Evolutionary conservation across 2,329 filamentous ascomycete genomes (phyloP), one percentile per base, ranked within the genome.

Genomic region (Xylariaceae sp.): DNA sequence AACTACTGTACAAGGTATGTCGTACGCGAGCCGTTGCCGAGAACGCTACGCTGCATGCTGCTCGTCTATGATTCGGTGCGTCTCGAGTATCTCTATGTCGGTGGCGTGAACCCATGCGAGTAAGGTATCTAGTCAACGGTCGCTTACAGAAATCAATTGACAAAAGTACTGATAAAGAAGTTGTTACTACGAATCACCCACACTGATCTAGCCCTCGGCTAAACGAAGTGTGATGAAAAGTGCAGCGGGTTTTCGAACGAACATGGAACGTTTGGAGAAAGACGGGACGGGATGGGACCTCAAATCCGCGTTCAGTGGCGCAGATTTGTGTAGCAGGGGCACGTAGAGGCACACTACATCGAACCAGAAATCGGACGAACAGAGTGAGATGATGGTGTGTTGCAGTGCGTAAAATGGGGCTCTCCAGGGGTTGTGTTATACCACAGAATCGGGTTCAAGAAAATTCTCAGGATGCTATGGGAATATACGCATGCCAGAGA

Each of bases 381-480:
- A 23, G 31, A 28, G 11, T 40, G 41, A 29, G 19, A 41, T 40
- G 24, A 21, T 51, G 34, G 44, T 33, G 26, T 7, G 12, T 33
- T 3, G 34, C 28, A n/a, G 21, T n/a, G 37, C 28, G 11, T n/a
- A 34, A 45, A 28, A 46, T 39, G 26, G 36, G 16, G 17, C 7
- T 37, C 28, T 19, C 39, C 31, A 6, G 40, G 24, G 37, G 24
- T 24, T 34, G 41, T 39, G 24, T 23, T 23, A 17, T 46, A 41
- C 47, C 53, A 36, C 14, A 56, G 47, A 41, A 28, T 52, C 47
- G 53, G 53, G 48, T 46, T 34, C 21, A n/a, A 24, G 7, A 29
- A 26, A 8, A 33, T 17, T 26, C 23, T 26, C 6, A 26, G 23
- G n/a, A 21, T 21, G 8, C 17, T n/a, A n/a, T n/a, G n/a, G n/a